A percentile compares a stretch with the other conserved stretches of the same genome.
phyloP scores from a whole-genome alignment of 768 basidiomycete genomes.

The Psilocybe subaeruginosa region DNA sequence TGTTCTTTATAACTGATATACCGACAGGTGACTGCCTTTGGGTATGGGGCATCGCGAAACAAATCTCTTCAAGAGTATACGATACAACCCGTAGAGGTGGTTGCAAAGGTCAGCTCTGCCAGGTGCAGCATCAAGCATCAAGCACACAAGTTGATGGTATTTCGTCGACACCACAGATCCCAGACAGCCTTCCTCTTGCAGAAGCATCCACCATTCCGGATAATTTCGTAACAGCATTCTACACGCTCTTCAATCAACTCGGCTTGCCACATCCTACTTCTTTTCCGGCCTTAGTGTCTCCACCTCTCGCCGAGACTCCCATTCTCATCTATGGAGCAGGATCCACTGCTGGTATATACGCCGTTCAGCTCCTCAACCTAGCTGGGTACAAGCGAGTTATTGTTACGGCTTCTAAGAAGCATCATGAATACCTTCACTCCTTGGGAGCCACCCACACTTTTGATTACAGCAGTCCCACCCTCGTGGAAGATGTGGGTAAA shows the following conservation, averaged over 20 bases:
- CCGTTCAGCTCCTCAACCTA: slow-evolving; percentile 40
- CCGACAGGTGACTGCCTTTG: slow-evolving; percentile 28
- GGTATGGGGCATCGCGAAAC: slow-evolving; percentile 22
- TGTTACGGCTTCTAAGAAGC: slow-evolving; percentile 41
- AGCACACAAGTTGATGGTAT: background rate
- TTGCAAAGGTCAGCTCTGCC: slow-evolving; percentile 37
- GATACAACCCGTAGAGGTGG: slow-evolving; percentile 28
- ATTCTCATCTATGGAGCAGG: slow-evolving; percentile 51
- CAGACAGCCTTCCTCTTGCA: slow-evolving; percentile 38
- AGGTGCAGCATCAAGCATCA: background rate
- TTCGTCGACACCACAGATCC: slow-evolving; percentile 36
- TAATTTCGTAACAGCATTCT: slow-evolving; percentile 44
- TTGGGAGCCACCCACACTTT: slow-evolving; percentile 43
- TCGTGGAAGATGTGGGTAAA: slow-evolving; percentile 36
- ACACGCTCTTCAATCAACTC: slow-evolving; percentile 42
- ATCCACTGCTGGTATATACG: slow-evolving; percentile 40
- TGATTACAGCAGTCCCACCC: slow-evolving; percentile 41
- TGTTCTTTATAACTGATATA: background rate
- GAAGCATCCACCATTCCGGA: slow-evolving; percentile 41
- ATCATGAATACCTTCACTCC: slow-evolving; percentile 39
- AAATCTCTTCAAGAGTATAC: slow-evolving; percentile 43
- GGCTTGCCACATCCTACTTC: slow-evolving; percentile 35
- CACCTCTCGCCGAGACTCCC: slow-evolving; percentile 32
- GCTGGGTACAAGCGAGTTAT: slow-evolving; percentile 47
- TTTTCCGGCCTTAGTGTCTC: slow-evolving; percentile 31